Base-by-base conservation (phyloP, 1,139 yeast genomes). In the Hansenula sp. region DNA sequence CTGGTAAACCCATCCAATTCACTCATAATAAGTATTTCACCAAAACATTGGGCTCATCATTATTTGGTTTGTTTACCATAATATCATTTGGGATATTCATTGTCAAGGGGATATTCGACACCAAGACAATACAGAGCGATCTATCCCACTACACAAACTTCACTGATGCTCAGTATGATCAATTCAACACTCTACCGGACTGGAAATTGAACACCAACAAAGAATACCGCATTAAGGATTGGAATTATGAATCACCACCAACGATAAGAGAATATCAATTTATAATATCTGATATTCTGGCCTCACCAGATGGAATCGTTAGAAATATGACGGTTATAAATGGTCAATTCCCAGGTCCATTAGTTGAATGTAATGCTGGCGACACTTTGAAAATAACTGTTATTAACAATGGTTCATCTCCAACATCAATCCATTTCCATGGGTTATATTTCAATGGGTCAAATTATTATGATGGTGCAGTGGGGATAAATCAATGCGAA, bases 301-400 rank as follows among this genome's bases (percentile, higher is more conserved):
- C 53, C 13, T 41, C 54, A 33, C 64, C 65, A 3, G 69, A 65
- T 44, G 69, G 68, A 6, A 53, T 55, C 11, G 43, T 47, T 21
- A 54, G 67, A 33, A 62, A 62, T 33, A 45, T 65, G 47, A 65
- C 66, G 2, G 68, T 69, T 12, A 63, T 73, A 54, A 73, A 50
- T 68, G 81, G 80, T 71, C 80, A 39, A 62, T 75, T 52, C 45
- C 25, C 61, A 50, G 19, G 67, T 62, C 82, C 82, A 25, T 61
- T 68, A 36, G 67, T 77, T 41, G 62, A 75, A 47, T 78, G 72
- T 31, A 65, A 66, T 42, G 62, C 66, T 39, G 70, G 74, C 45
- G 82, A 77, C 52, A 63, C 72, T 16, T 65, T 77, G 37, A 54
- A 66, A 27, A 61, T 77, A 37, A 70, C 73, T 51, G 70, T 76